Evolutionary conservation across 306 rosid genomes (phyloP), one percentile per base, ranked within the genome.

Genomic region (Cajanus cajan): DNA sequence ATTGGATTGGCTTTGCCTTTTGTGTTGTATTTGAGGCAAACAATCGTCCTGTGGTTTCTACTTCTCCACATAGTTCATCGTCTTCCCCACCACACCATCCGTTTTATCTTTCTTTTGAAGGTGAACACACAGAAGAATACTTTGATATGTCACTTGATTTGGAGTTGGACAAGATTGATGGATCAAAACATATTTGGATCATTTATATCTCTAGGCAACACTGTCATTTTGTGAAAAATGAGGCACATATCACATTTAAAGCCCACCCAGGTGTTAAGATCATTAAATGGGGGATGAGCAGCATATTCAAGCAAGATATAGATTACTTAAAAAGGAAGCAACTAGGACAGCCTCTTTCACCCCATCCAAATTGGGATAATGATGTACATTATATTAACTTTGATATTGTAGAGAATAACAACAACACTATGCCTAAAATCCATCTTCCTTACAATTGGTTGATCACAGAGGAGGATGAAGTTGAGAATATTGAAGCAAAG

Each of bases 31-130:
- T 72, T 51, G 21, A 13, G 19, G 19, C 6, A 1, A 36, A 19
- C 19, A 3, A 6, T 34, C 21, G 0, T 18, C 4, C 1, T 4
- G 10, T 0, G 12, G 5, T 1, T 2, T 61, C 48, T 0, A 7
- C 3, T 6, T 34, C 34, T 21, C 15, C 44, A 0, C 41, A 33
- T 33, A 0, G 19, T 3, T 41, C 4, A 1, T 5, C 6, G 1
- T 66, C 34, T 9, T 2, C 18, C 5, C 2, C 48, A 12, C 13
- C 12, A 10, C 50, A 62, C 19, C 22, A 19, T 68, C 76, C 25
- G 0, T 28, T 78, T 2, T 41, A 54, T 55, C 82, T 78, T 24
- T 67, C 82, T 25, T 78, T 67, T 11, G 82, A 68, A 55, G 40
- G 75, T 68, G 58, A 55, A 54, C 1, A 11, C 34, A 9, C 47